phyloP scores from a whole-genome alignment of 2,329 filamentous ascomycete species.

The Apiospora malaysiana region DNA sequence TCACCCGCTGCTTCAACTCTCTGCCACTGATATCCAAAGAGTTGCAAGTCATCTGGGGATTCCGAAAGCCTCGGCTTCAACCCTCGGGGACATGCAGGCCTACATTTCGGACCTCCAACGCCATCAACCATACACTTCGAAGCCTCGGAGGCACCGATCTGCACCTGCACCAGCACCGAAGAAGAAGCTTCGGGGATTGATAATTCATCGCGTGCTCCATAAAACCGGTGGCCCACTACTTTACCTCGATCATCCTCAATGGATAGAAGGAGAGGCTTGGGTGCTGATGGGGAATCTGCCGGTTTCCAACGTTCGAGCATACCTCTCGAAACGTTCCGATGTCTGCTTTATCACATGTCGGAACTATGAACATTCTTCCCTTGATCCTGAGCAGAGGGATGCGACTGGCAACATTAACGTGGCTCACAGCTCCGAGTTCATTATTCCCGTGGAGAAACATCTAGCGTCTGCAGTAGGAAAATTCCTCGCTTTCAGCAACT shows the following conservation, averaged over 20 bases:
- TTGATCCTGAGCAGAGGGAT: neutral
- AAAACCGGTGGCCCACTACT: neutral
- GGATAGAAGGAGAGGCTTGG: neutral
- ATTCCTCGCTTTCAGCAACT: neutral
- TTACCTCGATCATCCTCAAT: neutral
- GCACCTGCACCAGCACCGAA: neutral
- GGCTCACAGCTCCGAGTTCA: neutral
- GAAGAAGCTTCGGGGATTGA: neutral
- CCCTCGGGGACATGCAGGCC: neutral
- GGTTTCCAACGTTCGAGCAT: neutral
- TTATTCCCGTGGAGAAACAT: neutral
- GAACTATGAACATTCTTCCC: neutral
- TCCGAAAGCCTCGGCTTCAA: neutral
- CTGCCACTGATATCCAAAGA: neutral
- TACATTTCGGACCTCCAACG: neutral
- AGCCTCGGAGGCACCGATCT: neutral
- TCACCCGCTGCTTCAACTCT: too few species aligned
- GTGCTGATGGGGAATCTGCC: neutral
- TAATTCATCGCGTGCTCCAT: neutral
- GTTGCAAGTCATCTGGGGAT: neutral
- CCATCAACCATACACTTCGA: too few species aligned
- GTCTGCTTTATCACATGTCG: conserved; percentile 8
- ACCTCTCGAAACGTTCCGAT: neutral
- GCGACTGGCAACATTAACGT: neutral
- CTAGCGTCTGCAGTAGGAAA: neutral